Percentiles rank a stretch among this genome's conserved stretches.
Conservation (phyloP, 768 basidiomycete species). For the Panaeolus cyanescens region DNA sequence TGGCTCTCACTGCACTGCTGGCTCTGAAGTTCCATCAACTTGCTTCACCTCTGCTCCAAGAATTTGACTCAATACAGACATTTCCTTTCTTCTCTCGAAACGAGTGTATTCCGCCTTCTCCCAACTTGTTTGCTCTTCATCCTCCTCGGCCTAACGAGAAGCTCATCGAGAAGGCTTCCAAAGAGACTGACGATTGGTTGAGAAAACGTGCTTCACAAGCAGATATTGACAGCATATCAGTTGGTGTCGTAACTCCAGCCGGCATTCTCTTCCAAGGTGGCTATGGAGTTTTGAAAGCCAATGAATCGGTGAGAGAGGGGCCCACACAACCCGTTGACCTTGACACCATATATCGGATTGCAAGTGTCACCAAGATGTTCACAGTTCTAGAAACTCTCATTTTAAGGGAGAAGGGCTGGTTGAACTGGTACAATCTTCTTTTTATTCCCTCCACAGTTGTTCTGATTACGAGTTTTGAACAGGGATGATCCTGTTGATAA, state of each 20-base stretch:
- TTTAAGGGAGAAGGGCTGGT: slow-evolving; percentile 44
- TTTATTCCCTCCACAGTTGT: background rate
- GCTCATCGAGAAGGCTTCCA: slow-evolving; percentile 20
- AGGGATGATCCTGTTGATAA: slow-evolving; percentile 55
- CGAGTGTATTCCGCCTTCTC: slow-evolving; percentile 18
- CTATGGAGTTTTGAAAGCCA: slow-evolving; percentile 44
- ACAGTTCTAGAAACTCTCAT: slow-evolving; percentile 49
- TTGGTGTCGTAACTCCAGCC: slow-evolving; percentile 49
- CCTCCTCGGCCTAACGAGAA: slow-evolving; percentile 24
- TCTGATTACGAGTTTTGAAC: background rate
- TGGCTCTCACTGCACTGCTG: background rate
- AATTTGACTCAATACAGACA: background rate
- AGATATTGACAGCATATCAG: slow-evolving; percentile 51
- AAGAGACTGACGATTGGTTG: slow-evolving; percentile 27
- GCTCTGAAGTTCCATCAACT: background rate
- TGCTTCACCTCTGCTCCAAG: background rate
- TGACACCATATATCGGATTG: slow-evolving; percentile 52
- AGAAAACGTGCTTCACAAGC: slow-evolving; percentile 23
- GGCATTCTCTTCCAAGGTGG: slow-evolving; percentile 47
- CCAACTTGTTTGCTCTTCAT: slow-evolving; percentile 27
- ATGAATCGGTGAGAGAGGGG: slow-evolving; percentile 33
- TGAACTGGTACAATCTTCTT: slow-evolving; percentile 32
- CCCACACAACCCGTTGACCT: slow-evolving; percentile 29
- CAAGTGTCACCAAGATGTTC: slow-evolving; percentile 55
- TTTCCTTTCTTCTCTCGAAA: slow-evolving; percentile 4